phyloP scores from a whole-genome alignment of 2,329 filamentous ascomycete species.

The Trichoderma harzianum region DNA sequence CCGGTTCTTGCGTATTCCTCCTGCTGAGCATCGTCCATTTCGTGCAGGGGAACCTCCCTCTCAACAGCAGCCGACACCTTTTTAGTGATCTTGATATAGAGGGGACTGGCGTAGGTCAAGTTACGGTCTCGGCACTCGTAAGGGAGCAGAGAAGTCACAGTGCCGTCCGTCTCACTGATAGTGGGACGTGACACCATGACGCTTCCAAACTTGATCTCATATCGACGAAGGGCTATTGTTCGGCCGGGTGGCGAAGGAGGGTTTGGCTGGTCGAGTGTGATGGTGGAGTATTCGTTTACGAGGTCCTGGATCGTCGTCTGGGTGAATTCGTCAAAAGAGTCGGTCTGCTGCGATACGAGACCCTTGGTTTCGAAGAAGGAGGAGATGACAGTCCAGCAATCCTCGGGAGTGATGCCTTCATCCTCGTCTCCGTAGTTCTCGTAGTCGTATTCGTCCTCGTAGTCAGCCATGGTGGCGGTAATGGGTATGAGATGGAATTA shows the following conservation, averaged over 20 bases:
- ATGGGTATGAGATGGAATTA: background rate
- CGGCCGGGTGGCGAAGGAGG: constrained; percentile 72
- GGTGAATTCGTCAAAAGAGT: constrained; percentile 97
- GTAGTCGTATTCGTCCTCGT: constrained; percentile 60
- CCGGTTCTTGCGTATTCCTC: constrained; percentile 53
- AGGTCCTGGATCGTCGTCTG: constrained; percentile 91
- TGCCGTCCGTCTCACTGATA: constrained; percentile 89
- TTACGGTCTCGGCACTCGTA: constrained; percentile 96
- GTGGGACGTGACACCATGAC: constrained; percentile 86
- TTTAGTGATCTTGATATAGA: constrained; percentile 86
- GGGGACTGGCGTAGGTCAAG: constrained; percentile 87
- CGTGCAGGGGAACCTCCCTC: constrained; percentile 61
- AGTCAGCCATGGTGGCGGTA: constrained; percentile 48
- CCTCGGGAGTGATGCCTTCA: constrained; percentile 82
- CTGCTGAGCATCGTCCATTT: constrained; percentile 64
- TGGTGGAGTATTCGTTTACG: constrained; percentile 83
- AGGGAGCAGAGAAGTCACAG: constrained; percentile 78
- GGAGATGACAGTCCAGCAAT: constrained; percentile 97
- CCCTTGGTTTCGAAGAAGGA: constrained; percentile 97
- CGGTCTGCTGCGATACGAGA: constrained; percentile 93
- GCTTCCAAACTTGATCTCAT: constrained; percentile 91
- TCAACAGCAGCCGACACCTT: constrained; percentile 81
- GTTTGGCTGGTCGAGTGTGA: constrained; percentile 91
- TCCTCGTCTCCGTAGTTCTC: constrained; percentile 68
- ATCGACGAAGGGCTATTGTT: constrained; percentile 81